phyloP scores from a whole-genome alignment of 106 monocot species.

The Apostasia shenzhenica region DNA sequence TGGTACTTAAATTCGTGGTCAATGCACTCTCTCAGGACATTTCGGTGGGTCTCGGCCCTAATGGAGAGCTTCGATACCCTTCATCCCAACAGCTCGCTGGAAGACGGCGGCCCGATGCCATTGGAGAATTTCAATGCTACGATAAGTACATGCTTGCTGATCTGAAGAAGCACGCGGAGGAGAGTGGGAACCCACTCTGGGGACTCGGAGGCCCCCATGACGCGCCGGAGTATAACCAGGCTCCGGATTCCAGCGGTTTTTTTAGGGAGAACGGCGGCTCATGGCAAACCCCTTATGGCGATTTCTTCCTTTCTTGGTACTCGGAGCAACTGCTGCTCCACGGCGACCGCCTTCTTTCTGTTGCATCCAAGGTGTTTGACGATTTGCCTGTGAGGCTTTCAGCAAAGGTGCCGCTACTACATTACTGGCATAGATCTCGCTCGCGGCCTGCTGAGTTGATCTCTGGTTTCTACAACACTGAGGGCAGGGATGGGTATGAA shows the following conservation, averaged over 20 bases:
- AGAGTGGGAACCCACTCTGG: conserved; percentile 41
- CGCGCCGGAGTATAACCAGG: conserved; percentile 37
- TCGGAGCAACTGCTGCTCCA: conserved; percentile 36
- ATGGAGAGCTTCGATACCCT: conserved; percentile 67
- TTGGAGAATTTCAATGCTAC: conserved; percentile 79
- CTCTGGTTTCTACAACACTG: conserved; percentile 53
- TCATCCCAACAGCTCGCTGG: conserved; percentile 17
- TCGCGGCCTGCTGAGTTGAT: conserved; percentile 45
- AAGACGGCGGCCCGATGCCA: not conserved
- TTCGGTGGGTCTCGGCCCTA: conserved; percentile 47
- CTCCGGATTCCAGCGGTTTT: conserved; percentile 33
- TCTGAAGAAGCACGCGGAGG: conserved; percentile 39
- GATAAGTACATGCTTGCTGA: conserved; percentile 49
- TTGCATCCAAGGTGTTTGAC: conserved; percentile 26
- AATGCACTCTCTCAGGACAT: conserved; percentile 32
- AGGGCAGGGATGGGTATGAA: conserved; percentile 38
- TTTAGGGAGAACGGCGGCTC: conserved; percentile 55
- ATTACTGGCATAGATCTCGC: conserved; percentile 43
- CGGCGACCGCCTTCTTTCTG: conserved; percentile 44
- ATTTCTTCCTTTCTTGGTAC: conserved; percentile 85
- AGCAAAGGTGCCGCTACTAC: conserved; percentile 51
- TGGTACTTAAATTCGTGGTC: not conserved
- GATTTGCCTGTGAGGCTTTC: conserved; percentile 25
- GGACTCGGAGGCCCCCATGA: conserved; percentile 64
- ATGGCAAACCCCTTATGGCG: conserved; percentile 55